Percentiles rank a stretch among this genome's conserved stretches.
phyloP scores from a whole-genome alignment of 208 protist genomes.

The Crithidia expoeki region DNA sequence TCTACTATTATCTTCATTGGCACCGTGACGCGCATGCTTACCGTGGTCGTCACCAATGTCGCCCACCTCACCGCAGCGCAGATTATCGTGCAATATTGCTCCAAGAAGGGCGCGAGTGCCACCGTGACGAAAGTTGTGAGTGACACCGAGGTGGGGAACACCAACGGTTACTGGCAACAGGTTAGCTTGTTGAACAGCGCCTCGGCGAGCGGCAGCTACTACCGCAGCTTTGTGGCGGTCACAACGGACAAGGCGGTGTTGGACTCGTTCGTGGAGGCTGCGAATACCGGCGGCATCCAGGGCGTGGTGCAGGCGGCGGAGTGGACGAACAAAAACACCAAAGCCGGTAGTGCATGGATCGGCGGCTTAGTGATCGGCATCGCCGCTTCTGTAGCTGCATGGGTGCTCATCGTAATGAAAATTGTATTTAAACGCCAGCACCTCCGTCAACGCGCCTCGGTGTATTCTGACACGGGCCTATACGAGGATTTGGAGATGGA shows the following conservation, averaged over 20 bases:
- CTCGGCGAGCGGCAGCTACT: slow-evolving; percentile 6
- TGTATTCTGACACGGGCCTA: background rate
- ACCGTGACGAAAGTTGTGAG: background rate
- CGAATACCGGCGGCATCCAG: slow-evolving; percentile 7
- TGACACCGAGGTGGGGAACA: background rate
- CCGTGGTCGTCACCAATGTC: slow-evolving; percentile 1
- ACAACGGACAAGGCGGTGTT: background rate
- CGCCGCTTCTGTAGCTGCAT: background rate
- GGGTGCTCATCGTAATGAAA: slow-evolving; percentile 12
- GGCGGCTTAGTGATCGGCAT: slow-evolving; percentile 18
- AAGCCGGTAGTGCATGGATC: slow-evolving; percentile 17
- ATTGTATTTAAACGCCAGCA: slow-evolving; percentile 19
- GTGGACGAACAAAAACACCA: slow-evolving; percentile 11
- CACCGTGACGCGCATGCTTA: background rate
- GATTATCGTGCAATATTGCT: background rate
- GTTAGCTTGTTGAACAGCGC: background rate
- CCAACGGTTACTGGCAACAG: slow-evolving; percentile 6
- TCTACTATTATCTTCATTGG: background rate
- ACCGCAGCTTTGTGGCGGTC: slow-evolving; percentile 24
- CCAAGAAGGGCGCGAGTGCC: background rate
- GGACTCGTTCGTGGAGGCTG: slow-evolving; percentile 6
- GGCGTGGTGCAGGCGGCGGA: slow-evolving; percentile 3
- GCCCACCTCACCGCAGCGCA: background rate
- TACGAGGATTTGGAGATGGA: slow-evolving; percentile 20
- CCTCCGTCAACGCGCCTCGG: background rate